Evolutionary conservation across 768 basidiomycete species (phyloP).

Genomic region (Termitomyces sp.): DNA sequence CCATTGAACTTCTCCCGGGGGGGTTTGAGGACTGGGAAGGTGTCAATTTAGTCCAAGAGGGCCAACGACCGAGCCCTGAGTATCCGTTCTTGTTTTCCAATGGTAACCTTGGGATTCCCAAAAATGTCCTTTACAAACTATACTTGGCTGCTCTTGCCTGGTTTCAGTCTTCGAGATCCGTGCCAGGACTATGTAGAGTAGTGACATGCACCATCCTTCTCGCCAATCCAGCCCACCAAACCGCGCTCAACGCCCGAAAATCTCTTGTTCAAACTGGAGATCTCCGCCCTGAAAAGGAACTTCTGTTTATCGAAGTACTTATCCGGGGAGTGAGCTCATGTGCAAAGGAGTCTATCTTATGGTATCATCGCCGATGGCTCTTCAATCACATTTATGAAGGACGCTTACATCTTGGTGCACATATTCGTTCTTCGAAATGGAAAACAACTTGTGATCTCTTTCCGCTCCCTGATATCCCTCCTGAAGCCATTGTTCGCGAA

Average conservation of each 20-base stretch:
- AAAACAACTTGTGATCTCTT: conserved; percentile 19
- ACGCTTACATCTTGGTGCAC: conserved; percentile 5
- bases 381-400: conserved; percentile 29
- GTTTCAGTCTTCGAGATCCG: conserved; percentile 25
- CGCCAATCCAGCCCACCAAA: conserved; percentile 65
- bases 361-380: conserved; percentile 71
- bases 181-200: conserved; percentile 14
- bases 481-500: conserved; percentile 38
- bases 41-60: conserved; percentile 13
- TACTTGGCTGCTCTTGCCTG: conserved; percentile 41
- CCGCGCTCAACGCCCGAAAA: conserved; percentile 61
- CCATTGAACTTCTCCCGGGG: conserved; percentile 63
- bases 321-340: conserved; percentile 48
- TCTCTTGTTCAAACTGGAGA: conserved; percentile 34
- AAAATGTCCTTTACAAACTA: conserved; percentile 46
- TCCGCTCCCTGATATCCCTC: conserved; percentile 29
- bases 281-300: conserved; percentile 39
- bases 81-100: conserved; percentile 54
- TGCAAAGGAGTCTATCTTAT: conserved; percentile 62
- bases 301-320: conserved; percentile 39
- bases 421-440: conserved; percentile 15
- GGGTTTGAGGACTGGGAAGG: conserved; percentile 41
- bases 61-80: conserved; percentile 20
- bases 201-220: conserved; percentile 51
- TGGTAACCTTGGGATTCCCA: conserved; percentile 60